Evolutionary conservation across 2,329 filamentous ascomycete genomes (phyloP), one percentile per base, ranked within the genome.

Genomic region (Aspergillus sp.): DNA sequence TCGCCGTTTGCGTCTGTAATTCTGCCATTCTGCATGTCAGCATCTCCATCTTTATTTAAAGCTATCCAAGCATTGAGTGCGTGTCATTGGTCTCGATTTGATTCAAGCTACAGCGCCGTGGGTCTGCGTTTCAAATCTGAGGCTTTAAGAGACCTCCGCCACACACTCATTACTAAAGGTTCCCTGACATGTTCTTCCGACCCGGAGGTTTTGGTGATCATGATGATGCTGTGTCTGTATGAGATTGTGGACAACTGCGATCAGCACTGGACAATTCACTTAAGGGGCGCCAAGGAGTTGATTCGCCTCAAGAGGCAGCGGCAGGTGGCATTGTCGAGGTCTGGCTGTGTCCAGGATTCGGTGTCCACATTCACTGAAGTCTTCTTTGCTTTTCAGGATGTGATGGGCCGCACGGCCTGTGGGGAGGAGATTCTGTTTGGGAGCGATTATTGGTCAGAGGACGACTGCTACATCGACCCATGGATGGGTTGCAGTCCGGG

Each of bases 371-470:
- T 67, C 43, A 58, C 71, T 0, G 73, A 76, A 50, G 63, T 67
- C 1, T 76, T 75, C 50, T 76, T 76, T 46, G 73, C 73, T 3
- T 76, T 74, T 9, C 73, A 76, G 48, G 73, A 76, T 48, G 71
- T 74, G 10, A 75, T 76, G 50, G 73, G 73, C 29, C 66, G 73
- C 32, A 76, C 73, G 0, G 73, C 73, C 0, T 76, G 73, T 44
- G 73, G 71, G 2, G 69, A 74, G 7, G 66, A 70, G 6, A 68
- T 72, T 0, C 57, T 73, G 0, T 76, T 76, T 41, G 73, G 71
- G 2, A 63, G 60, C 29, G 72, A 75, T 43, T 75, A 74, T 47
- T 76, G 73, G 73, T 56, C 58, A 27, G 57, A 64, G 4, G 56
- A 63, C 33, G 64, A 67, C 33, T 61, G 65, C 27, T 60, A 62